phyloP scores from a whole-genome alignment of 108 stramenopile species.

The Chaetoceros muelleri region DNA sequence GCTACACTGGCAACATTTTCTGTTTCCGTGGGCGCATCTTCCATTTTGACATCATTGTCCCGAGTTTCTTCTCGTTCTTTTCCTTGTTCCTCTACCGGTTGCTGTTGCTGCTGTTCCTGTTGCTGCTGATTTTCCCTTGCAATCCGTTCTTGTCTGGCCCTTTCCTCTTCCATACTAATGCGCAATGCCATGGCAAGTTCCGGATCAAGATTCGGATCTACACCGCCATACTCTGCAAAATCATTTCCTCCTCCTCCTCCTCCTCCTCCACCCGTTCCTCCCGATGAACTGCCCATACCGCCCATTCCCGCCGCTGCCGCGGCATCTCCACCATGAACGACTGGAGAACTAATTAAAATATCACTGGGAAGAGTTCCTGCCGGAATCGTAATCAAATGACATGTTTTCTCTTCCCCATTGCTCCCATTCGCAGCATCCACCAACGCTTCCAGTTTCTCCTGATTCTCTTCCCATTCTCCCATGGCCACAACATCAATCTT shows the following conservation, averaged over 20 bases:
- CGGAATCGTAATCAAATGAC: constrained; percentile 93
- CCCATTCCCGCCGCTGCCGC: constrained; percentile 23
- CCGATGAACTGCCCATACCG: constrained; percentile 19
- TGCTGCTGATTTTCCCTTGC: constrained; percentile 14
- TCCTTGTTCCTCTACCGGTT: not conserved
- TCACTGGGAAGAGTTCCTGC: constrained; percentile 89
- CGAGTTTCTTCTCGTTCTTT: constrained; percentile 20
- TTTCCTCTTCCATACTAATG: constrained; percentile 96
- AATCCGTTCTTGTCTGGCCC: constrained; percentile 60
- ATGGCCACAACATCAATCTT: constrained; percentile 91
- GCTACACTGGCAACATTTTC: constrained; percentile 4
- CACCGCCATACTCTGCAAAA: constrained; percentile 87
- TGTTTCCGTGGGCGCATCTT: constrained; percentile 10
- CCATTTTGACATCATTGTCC: constrained; percentile 27
- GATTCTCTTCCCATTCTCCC: constrained; percentile 87
- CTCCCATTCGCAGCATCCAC: constrained; percentile 92
- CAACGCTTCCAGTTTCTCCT: constrained; percentile 78
- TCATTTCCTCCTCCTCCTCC: constrained; percentile 51
- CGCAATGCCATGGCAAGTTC: constrained; percentile 98
- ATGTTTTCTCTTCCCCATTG: constrained; percentile 60
- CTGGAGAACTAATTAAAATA: constrained; percentile 79
- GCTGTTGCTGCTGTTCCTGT: not conserved
- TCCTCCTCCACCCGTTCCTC: constrained; percentile 40
- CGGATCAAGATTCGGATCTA: constrained; percentile 97
- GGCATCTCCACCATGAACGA: constrained; percentile 65